Base-by-base conservation (phyloP, 257 asterid genomes). In the Haberlea rhodopensis region DNA sequence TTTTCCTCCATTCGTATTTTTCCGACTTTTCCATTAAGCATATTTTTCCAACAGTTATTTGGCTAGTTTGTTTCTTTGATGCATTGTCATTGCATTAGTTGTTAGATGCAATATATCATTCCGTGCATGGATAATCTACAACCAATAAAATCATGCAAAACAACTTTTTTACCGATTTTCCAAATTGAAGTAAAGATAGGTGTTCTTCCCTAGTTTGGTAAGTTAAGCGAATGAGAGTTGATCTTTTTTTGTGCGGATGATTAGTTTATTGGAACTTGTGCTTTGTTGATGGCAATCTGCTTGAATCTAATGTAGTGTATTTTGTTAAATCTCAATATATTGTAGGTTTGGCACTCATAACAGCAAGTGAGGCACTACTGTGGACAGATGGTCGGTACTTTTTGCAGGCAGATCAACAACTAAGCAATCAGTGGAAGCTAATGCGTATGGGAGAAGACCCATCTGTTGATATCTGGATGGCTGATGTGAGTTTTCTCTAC, bases 361-460 rank as follows among this genome's bases (percentile, higher is more conserved):
- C 94, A 23, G 82, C 76, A 61, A 86, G 84, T 15, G 89, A 84
- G 80, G 97, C 99, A 11, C 77, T 87, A 37, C 83, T 92, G 21
- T 89, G 99, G 99, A 92, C 99, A 16, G 99, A 92, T 72, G 99
- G 96, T 21, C 79, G 97, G 24, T 92, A 92, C 76, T 92, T 92
- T 76, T 78, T 92, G 75, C 99, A 92, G 83, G 97, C 99, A 59
- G 78, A 78, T 27, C 84, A 84, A 24, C 87, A 92, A 81, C 99
- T 92, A 60, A 74, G 87, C 63, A 71, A 73, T 59, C 87, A 82
- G 71, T 92, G 99, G 99, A 87, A 84, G 83, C 97, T 92, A 80
- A 92, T 92, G 99, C 96, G 97, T 6, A 75, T 79, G 69, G 95
- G 90, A 57, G 94, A 84, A 70, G 96, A 92, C 58, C 94, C 96